These are phyloP conservation scores for Colletotrichum liaoningense DNA, from an alignment of 2,329 filamentous ascomycete genomes.

Conservation along the genomic window DNA sequence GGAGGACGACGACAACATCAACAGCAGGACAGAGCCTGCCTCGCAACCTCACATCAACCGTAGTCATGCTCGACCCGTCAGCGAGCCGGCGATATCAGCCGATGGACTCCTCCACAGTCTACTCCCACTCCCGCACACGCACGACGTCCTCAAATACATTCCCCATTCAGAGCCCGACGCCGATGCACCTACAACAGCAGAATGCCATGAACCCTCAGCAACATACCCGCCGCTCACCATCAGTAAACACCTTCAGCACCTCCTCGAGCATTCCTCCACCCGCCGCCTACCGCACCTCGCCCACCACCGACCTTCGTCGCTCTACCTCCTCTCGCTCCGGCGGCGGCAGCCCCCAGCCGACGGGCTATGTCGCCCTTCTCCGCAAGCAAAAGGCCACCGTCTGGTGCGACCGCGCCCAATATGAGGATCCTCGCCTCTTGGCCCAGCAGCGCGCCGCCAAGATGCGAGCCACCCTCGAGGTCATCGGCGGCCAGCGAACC, in stretches of 20 bases:
- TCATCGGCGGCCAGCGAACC: slow-evolving; percentile 70
- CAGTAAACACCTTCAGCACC: slow-evolving; percentile 77
- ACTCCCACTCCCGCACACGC: slow-evolving; percentile 66
- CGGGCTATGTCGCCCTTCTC: slow-evolving; percentile 95
- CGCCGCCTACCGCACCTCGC: slow-evolving; percentile 67
- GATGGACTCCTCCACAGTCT: slow-evolving; percentile 46
- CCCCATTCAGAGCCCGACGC: slow-evolving; percentile 47
- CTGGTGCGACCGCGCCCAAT: slow-evolving; percentile 95
- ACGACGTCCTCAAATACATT: slow-evolving; percentile 69
- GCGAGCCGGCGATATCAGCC: slow-evolving; percentile 40
- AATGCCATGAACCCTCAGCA: slow-evolving; percentile 44
- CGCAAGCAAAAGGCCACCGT: slow-evolving; percentile 97
- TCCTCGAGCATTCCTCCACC: slow-evolving; percentile 74
- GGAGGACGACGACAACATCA: not conserved
- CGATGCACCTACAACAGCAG: slow-evolving; percentile 48
- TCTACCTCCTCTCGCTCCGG: slow-evolving; percentile 85
- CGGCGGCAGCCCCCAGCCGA: slow-evolving; percentile 63
- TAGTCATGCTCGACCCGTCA: slow-evolving; percentile 36
- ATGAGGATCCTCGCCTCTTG: slow-evolving; percentile 86
- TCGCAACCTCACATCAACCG: not conserved
- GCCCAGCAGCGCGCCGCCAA: slow-evolving; percentile 90
- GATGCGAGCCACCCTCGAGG: slow-evolving; percentile 85
- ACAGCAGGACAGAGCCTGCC: slow-evolving; percentile 7
- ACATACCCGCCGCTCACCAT: slow-evolving; percentile 68
- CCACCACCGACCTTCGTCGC: slow-evolving; percentile 72